These are phyloP conservation scores for Starmerella vitae DNA, from an alignment of 805 yeast species.

Conservation along the genomic window DNA sequence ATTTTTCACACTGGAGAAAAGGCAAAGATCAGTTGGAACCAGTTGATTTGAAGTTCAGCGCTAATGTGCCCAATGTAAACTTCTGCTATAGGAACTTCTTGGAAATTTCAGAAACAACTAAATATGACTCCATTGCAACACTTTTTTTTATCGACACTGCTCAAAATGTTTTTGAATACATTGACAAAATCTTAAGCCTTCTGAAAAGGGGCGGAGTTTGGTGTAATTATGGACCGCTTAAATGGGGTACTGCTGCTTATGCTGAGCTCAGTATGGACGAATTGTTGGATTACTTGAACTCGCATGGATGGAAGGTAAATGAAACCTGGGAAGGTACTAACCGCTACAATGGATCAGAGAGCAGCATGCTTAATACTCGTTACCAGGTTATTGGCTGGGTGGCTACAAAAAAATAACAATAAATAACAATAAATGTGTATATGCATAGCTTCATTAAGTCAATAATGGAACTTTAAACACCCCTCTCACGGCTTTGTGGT, in stretches of 20 bases:
- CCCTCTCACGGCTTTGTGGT: conserved; percentile 83
- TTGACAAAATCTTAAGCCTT: conserved; percentile 46
- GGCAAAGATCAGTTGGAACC: conserved; percentile 35
- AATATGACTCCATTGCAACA: conserved; percentile 32
- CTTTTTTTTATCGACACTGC: conserved; percentile 88
- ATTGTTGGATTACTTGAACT: conserved; percentile 36
- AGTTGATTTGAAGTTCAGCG: conserved; percentile 8
- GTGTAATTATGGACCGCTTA: conserved; percentile 87
- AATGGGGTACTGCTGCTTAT: conserved; percentile 74
- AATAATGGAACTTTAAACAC: conserved; percentile 41
- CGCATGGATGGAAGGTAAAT: conserved; percentile 47
- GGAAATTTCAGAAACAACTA: conserved; percentile 30
- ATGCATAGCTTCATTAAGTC: no score
- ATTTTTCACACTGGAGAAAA: conserved; percentile 50
- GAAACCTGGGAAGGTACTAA: conserved; percentile 21
- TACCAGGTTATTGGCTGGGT: conserved; percentile 22
- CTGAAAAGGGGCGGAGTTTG: conserved; percentile 46
- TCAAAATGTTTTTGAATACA: conserved; percentile 63
- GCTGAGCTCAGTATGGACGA: conserved; percentile 65
- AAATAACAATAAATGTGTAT: background rate
- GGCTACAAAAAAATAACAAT: conserved; percentile 1
- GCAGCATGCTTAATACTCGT: conserved; percentile 24
- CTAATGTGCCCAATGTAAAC: background rate
- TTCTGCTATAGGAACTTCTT: conserved; percentile 48
- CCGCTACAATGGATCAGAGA: conserved; percentile 25